Conservation (phyloP, 768 basidiomycete genomes). For the Leccinum subgranulosum region DNA sequence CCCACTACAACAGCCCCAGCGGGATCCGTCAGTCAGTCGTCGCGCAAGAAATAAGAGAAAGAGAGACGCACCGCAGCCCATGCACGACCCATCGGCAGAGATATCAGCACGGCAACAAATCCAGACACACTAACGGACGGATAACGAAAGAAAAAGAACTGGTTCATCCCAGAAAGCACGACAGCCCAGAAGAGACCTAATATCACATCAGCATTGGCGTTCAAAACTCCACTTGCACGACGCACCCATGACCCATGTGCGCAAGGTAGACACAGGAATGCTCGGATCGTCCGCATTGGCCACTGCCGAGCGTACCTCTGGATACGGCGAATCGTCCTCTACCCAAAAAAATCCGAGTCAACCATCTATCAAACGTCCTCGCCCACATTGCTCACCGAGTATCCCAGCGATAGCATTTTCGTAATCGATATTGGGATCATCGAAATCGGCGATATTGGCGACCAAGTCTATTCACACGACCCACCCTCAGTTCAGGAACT, state of each 20-base stretch:
- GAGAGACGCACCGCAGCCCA: slow-evolving; percentile 44
- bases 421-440: slow-evolving; percentile 37
- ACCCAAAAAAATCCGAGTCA: not conserved
- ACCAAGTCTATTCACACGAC: not conserved
- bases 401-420: slow-evolving; percentile 12
- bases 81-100: slow-evolving; percentile 63
- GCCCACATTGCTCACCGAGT: slow-evolving; percentile 12
- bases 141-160: slow-evolving; percentile 74
- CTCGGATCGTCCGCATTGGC: slow-evolving; percentile 67
- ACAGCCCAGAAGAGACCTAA: slow-evolving; percentile 46
- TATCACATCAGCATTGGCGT: not conserved
- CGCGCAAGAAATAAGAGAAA: too few relatives aligned
- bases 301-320: slow-evolving; percentile 76
- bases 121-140: slow-evolving; percentile 40
- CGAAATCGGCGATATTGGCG: slow-evolving; percentile 21
- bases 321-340: slow-evolving; percentile 82
- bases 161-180: slow-evolving; percentile 72
- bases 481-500: too few relatives aligned
- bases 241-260: slow-evolving; percentile 56
- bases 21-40: not conserved
- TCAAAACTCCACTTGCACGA: not conserved
- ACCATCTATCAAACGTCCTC: not conserved
- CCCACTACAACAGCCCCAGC: slow-evolving; percentile 29
- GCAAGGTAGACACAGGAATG: slow-evolving; percentile 59
- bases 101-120: slow-evolving; percentile 67